Conservation (phyloP, 108 stramenopile species). For the Cylindrotheca closterium region DNA sequence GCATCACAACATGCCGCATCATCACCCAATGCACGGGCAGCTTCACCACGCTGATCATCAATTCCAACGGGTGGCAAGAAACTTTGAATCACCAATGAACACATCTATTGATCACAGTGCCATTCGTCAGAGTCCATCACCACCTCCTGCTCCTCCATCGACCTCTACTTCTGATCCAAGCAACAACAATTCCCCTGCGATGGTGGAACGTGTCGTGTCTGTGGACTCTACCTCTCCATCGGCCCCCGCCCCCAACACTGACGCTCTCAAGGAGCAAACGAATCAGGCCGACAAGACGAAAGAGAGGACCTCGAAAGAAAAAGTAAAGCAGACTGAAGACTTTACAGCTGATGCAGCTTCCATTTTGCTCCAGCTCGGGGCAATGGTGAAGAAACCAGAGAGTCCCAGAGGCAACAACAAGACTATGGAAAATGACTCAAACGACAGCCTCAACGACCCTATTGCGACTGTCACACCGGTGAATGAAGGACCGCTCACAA, state of each 20-base stretch:
- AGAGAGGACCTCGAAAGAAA: background rate
- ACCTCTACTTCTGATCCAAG: conserved; percentile 2
- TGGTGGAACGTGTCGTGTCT: conserved; percentile 13
- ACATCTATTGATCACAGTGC: background rate
- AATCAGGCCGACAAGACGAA: background rate
- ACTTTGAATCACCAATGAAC: background rate
- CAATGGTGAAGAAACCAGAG: background rate
- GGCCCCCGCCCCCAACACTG: background rate
- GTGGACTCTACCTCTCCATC: background rate
- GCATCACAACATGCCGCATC: too few relatives aligned
- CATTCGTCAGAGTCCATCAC: conserved; percentile 10
- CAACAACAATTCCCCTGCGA: background rate
- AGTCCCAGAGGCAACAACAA: background rate
- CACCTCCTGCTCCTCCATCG: conserved; percentile 30
- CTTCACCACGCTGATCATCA: too few relatives aligned
- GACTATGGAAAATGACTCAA: conserved; percentile 5
- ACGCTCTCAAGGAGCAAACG: background rate
- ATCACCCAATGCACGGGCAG: too few relatives aligned
- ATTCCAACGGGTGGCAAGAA: background rate
- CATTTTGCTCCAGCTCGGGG: conserved; percentile 30
- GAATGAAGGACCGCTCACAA: conserved; percentile 16
- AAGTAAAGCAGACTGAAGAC: background rate
- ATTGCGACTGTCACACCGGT: conserved; percentile 8
- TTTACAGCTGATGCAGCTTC: conserved; percentile 25
- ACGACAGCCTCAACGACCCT: background rate